Base-by-base conservation (phyloP, 352 stramenopile species). In the Phytophthora uliginosa region DNA sequence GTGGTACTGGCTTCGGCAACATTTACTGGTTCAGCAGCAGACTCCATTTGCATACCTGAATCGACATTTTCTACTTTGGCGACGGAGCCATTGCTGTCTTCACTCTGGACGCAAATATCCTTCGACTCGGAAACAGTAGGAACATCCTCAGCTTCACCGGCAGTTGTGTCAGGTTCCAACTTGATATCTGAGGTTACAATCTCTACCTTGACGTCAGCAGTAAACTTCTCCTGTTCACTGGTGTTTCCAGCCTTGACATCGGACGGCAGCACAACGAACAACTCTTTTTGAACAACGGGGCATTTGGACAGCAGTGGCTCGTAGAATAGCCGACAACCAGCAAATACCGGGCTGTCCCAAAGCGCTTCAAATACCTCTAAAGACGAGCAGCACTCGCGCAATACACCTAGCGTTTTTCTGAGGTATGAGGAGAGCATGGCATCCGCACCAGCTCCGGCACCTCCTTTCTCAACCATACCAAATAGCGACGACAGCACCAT, bases 311-410 rank as follows among this genome's bases (percentile, higher is more conserved):
- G 59, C 47, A 95, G 72, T n/a, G 66, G 74, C 54, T 93, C 83
- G 55, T 93, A 95, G 33, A 84, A 85, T 15, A 72, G 63, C 20
- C 82, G 86, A 61, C 85, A 93, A 1, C 67, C 65, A 56, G 75
- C 74, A 65, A 93, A 95, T 4, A 79, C 66, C 33, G 75, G 47
- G 38, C 85, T 93, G 33, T 73, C 52, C 85, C 86, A 95, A 31
- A 95, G 58, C n/a, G 67, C 57, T 67, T 90, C 72, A 69, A 95
- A 95, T 57, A 90, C 80, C 13, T 84, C 72, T 36, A 93, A 74
- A 12, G 79, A 83, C 24, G 63, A 73, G 59, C 84, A 92, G 48
- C 62, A 78, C 18, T 18, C 60, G 8, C 84, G 81, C 22, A 90
- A 61, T 0, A 83, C 61, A 12, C 79, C 82, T 31, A 95, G 66